Conservation (phyloP, 352 stramenopile genomes). For the Pythium plurisporium region DNA sequence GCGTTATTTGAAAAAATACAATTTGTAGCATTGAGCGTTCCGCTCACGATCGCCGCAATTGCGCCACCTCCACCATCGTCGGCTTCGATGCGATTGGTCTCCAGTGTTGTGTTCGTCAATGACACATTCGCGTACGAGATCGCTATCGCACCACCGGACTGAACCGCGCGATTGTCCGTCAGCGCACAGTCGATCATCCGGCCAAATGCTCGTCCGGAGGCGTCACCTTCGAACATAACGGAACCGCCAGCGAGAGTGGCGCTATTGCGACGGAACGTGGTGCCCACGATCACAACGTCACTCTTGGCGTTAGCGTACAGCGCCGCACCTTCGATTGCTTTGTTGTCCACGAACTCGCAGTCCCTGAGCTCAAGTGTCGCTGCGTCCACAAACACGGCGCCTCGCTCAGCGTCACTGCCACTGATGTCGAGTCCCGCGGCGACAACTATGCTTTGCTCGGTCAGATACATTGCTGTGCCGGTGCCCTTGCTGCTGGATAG, state of each 20-base stretch:
- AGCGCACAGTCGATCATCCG: conserved; percentile 6
- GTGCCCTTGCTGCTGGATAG: background rate
- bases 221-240: background rate
- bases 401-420: background rate
- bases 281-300: background rate
- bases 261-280: background rate
- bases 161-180: conserved; percentile 1
- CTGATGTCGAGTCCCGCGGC: conserved; percentile 2
- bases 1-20: conserved; percentile 12
- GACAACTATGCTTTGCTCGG: background rate
- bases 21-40: conserved; percentile 1
- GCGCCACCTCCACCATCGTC: conserved; percentile 12
- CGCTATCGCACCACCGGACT: conserved; percentile 12
- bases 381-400: conserved; percentile 10
- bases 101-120: background rate
- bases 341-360: conserved; percentile 12
- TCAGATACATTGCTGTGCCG: conserved; percentile 13
- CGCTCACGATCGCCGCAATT: conserved; percentile 2
- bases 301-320: conserved; percentile 4
- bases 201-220: background rate
- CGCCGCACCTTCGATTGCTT: conserved; percentile 1
- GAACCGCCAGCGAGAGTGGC: conserved; percentile 3
- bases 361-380: background rate
- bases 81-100: background rate
- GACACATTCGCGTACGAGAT: conserved; percentile 2